Evolutionary conservation across 1,284 basidiomycete species (phyloP).

Genomic region (Ustilago trichophora): DNA sequence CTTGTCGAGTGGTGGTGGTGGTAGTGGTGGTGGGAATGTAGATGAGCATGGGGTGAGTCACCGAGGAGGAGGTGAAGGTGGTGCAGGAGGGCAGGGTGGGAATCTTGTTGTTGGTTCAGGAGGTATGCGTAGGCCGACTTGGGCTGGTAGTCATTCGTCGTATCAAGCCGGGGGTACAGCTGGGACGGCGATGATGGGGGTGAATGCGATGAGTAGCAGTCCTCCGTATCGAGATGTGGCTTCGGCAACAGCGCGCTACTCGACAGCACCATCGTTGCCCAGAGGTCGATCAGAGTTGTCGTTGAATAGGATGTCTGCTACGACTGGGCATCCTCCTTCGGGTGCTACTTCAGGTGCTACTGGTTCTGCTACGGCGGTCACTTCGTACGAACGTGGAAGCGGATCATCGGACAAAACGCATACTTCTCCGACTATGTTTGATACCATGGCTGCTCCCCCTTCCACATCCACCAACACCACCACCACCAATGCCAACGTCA

Average conservation of each 20-base stretch:
- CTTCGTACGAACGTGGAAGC: slow-evolving; percentile 29
- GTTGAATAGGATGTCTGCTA: neutral
- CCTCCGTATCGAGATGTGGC: slow-evolving; percentile 22
- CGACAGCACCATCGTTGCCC: slow-evolving; percentile 17
- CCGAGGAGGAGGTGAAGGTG: no score
- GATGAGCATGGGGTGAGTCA: no score
- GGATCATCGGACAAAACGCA: neutral
- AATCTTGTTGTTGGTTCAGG: no score
- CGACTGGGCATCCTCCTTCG: no score
- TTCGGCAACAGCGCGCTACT: slow-evolving; percentile 20
- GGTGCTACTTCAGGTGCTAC: no score
- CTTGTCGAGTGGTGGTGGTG: no score
- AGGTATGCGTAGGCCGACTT: slow-evolving; percentile 15
- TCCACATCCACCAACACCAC: neutral
- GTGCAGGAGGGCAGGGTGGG: no score
- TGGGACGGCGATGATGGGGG: no score
- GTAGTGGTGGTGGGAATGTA: no score
- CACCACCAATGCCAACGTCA: no score
- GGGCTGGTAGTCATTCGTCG: slow-evolving; percentile 4
- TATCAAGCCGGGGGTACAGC: slow-evolving; percentile 3
- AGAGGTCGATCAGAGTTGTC: slow-evolving; percentile 20
- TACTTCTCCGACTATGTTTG: slow-evolving; percentile 3
- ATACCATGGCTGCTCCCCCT: neutral
- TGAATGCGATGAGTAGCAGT: no score
- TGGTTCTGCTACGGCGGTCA: no score